phyloP scores from a whole-genome alignment of 805 yeast genomes.

The Grigorovia yakushimaensis region DNA sequence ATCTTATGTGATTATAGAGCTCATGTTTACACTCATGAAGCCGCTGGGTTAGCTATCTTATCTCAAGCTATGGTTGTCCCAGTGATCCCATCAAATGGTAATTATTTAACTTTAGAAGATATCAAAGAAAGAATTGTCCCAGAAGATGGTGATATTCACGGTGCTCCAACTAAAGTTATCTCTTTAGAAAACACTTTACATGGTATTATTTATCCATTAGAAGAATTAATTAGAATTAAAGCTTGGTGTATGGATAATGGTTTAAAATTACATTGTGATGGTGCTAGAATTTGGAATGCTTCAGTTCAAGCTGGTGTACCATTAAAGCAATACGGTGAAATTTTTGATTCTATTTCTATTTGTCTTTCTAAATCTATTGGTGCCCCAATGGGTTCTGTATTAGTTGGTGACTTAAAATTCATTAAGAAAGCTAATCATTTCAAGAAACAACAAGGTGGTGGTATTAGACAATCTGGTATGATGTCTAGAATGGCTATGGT shows the following conservation, averaged over 20 bases:
- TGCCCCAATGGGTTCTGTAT: constrained; percentile 85
- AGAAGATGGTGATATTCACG: constrained; percentile 76
- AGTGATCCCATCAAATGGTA: constrained; percentile 67
- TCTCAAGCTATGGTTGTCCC: constrained; percentile 90
- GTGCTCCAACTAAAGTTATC: constrained; percentile 78
- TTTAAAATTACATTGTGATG: constrained; percentile 73
- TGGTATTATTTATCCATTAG: constrained; percentile 72
- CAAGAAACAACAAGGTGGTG: constrained; percentile 90
- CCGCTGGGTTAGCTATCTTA: constrained; percentile 82
- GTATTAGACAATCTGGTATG: constrained; percentile 81
- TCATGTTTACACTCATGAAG: constrained; percentile 76
- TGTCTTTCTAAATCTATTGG: constrained; percentile 87
- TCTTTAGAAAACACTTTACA: constrained; percentile 83
- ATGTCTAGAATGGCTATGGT: constrained; percentile 70
- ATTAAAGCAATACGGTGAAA: constrained; percentile 57
- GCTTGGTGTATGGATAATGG: constrained; percentile 54
- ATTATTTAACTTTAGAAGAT: constrained; percentile 72
- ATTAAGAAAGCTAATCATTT: constrained; percentile 72
- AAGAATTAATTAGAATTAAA: constrained; percentile 63
- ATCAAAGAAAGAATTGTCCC: constrained; percentile 49
- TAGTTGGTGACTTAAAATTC: constrained; percentile 55
- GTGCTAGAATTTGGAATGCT: constrained; percentile 96
- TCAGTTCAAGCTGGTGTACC: constrained; percentile 54
- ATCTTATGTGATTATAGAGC: constrained; percentile 78
- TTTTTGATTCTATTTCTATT: constrained; percentile 82